Evolutionary conservation across 768 basidiomycete genomes (phyloP).

Genomic region (Gymnopilus dilepis): DNA sequence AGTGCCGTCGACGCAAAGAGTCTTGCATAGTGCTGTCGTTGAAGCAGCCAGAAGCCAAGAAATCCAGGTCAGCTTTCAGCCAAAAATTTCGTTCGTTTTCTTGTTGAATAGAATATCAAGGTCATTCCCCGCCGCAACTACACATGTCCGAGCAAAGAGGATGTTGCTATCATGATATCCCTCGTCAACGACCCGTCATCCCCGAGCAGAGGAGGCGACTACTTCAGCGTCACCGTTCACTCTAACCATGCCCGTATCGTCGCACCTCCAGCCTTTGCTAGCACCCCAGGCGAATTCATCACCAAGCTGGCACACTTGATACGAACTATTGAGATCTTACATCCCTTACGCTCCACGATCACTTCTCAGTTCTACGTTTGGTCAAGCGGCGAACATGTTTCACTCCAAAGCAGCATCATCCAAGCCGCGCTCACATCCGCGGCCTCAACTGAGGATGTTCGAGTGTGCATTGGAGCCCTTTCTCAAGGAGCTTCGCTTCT

Average conservation of each 20-base stretch:
- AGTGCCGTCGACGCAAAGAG: constrained; percentile 14
- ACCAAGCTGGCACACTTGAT: constrained; percentile 41
- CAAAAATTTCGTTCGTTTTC: constrained; percentile 1
- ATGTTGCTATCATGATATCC: constrained; percentile 50
- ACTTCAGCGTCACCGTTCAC: constrained; percentile 43
- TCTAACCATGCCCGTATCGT: constrained; percentile 21
- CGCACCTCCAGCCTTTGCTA: constrained; percentile 29
- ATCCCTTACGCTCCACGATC: constrained; percentile 19
- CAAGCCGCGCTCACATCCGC: constrained; percentile 43
- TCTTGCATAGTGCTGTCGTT: constrained; percentile 40
- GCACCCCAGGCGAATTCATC: constrained; percentile 38
- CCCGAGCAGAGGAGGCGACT: constrained; percentile 33
- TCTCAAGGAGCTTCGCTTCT: constrained; percentile 52
- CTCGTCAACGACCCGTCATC: constrained; percentile 47
- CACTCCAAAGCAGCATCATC: constrained; percentile 48
- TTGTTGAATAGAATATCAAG: constrained; percentile 27
- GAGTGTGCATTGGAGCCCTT: constrained; percentile 54
- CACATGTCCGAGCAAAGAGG: constrained; percentile 50
- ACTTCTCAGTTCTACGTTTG: constrained; percentile 56
- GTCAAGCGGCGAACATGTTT: constrained; percentile 43
- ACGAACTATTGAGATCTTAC: constrained; percentile 34
- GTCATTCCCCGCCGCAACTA: constrained; percentile 48
- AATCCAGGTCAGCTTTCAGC: constrained; percentile 36
- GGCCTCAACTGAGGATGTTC: constrained; percentile 38
- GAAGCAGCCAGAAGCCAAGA: constrained; percentile 41